Evolutionary conservation across 768 basidiomycete species (phyloP), one percentile per base, ranked within the genome.

Genomic region (Pulveroboletus sp.): DNA sequence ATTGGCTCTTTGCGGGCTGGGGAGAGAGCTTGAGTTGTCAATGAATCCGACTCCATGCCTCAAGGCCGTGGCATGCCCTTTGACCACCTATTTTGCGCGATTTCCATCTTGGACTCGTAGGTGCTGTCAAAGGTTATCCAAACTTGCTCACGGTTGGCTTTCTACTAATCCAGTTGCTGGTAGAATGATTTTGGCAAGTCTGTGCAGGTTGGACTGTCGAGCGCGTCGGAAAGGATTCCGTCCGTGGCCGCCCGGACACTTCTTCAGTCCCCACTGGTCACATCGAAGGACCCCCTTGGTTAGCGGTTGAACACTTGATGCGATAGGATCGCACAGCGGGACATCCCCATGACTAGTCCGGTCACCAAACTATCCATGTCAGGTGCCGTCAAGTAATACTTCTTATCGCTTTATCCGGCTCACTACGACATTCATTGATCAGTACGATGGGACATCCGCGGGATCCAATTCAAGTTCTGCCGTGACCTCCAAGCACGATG

Each of bases 61-160:
- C 60, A 45, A 37, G 44, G 44, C 27, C 25, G 10, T 20, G 36
- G 44, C 44, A 27, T 53, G 61, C 43, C 35, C 41, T 44, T 36
- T 36, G 23, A 47, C 45, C 40, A 13, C 24, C 46, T 23, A 24
- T 40, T 54, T 37, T 47, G 34, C 41, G 44, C 46, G 36, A 40
- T 56, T 63, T 44, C 44, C 37, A 55, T 62, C 50, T 47, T 47
- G 44, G 47, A 40, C 45, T 38, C 3, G n/a, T 7, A 25, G 27
- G 34, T 24, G 34, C n/a, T n/a, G n/a, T n/a, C n/a, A n/a, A 9
- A 27, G 9, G 25, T 9, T 27, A 27, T 27, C 25, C n/a, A n/a
- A n/a, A 27, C 25, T 27, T 9, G 25, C 5, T 27, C 25, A 9
- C 9, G 9, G 9, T 5, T 20, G 27, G 40, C n/a, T 20, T 33